These are phyloP conservation scores for Mycosphaerelloides madeirae DNA, from an alignment of 2,329 filamentous ascomycete species.

Conservation along the genomic window DNA sequence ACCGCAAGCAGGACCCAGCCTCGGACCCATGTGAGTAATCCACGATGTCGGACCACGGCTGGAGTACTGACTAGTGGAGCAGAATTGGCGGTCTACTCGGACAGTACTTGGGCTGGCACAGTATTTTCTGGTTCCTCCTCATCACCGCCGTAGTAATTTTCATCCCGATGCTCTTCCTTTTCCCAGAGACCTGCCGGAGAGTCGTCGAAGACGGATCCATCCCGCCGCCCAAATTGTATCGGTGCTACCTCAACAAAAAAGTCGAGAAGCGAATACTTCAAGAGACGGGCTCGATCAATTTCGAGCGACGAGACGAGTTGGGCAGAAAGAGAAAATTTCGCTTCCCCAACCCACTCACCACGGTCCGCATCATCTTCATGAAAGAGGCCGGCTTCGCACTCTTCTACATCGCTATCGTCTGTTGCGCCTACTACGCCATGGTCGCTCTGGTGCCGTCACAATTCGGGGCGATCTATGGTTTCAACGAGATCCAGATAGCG, in stretches of 20 bases:
- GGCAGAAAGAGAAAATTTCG: neutral
- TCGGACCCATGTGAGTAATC: slow-evolving; percentile 26
- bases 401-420: neutral
- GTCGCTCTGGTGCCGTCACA: neutral
- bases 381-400: slow-evolving; percentile 7
- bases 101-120: slow-evolving; percentile 31
- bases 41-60: too few relatives aligned
- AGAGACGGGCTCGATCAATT: neutral
- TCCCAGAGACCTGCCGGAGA: slow-evolving; percentile 37
- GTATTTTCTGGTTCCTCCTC: slow-evolving; percentile 45
- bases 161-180: slow-evolving; percentile 24
- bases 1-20: slow-evolving; percentile 19
- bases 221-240: slow-evolving; percentile 15
- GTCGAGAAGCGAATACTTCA: neutral
- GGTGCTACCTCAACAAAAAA: neutral
- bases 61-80: too few relatives aligned
- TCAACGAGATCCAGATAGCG: slow-evolving; percentile 22
- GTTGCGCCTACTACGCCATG: neutral
- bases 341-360: slow-evolving; percentile 41
- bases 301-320: neutral
- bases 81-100: slow-evolving; percentile 34
- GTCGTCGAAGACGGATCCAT: slow-evolving; percentile 36
- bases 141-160: slow-evolving; percentile 19
- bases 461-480: slow-evolving; percentile 4
- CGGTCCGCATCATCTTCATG: slow-evolving; percentile 35